A percentile compares a stretch with the other conserved stretches of the same genome.
Conservation (phyloP, 495 filamentous ascomycete species). For the Arthonia radiata region DNA sequence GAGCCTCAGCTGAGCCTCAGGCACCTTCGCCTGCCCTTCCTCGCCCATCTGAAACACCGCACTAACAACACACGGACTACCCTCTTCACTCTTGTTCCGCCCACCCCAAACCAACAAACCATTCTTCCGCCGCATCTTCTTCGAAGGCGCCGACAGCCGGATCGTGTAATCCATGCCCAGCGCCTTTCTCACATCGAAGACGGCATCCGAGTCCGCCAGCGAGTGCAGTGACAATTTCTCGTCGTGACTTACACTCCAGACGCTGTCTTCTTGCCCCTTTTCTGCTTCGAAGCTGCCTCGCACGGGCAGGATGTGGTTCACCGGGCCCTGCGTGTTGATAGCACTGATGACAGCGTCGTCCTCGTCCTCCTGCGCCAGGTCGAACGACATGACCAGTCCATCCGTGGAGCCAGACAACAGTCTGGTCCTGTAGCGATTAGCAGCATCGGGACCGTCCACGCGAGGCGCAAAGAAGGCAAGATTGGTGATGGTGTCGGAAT, state of each 20-base stretch:
- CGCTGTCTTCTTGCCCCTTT: constrained; percentile 16
- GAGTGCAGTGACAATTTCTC: constrained; percentile 58
- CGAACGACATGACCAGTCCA: constrained; percentile 65
- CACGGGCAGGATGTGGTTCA: too few species aligned
- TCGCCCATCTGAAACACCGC: constrained; percentile 29
- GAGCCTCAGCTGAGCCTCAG: not conserved
- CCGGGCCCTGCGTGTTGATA: constrained; percentile 61
- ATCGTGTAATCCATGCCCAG: constrained; percentile 49
- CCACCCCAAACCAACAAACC: constrained; percentile 2
- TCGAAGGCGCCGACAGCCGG: constrained; percentile 1
- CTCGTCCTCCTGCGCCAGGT: constrained; percentile 48
- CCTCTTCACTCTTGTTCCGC: constrained; percentile 25
- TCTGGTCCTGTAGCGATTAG: constrained; percentile 45
- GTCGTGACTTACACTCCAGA: constrained; percentile 60
- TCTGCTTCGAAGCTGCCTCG: constrained; percentile 55
- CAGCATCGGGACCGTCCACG: not conserved
- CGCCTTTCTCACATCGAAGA: constrained; percentile 49
- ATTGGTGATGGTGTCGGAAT: constrained; percentile 81
- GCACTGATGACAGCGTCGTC: constrained; percentile 70
- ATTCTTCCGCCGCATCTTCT: constrained; percentile 2
- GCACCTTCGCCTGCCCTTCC: not conserved
- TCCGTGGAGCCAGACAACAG: constrained; percentile 82
- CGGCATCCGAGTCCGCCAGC: constrained; percentile 30
- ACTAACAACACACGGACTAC: constrained; percentile 43
- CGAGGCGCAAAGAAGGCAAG: constrained; percentile 15